phyloP scores from a whole-genome alignment of 1,284 basidiomycete genomes.

The Melampsora larici-populina region DNA sequence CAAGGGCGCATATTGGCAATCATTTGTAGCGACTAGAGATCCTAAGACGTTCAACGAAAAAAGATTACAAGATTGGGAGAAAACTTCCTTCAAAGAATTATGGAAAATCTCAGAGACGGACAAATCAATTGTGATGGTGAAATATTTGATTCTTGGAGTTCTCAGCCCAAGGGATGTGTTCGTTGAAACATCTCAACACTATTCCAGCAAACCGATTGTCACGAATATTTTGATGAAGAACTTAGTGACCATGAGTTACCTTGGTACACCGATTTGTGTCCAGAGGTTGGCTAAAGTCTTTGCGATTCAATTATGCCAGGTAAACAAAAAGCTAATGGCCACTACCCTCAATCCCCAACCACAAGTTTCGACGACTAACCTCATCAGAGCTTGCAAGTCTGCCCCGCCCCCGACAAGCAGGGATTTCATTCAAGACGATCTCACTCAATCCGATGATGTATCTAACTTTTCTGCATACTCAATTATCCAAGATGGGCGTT shows the following conservation, averaged over 20 bases:
- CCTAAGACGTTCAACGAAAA: constrained; percentile 5
- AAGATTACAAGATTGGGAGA: constrained; percentile 24
- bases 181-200: background rate
- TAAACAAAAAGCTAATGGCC: background rate
- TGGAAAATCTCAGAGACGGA: constrained; percentile 24
- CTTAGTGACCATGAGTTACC: constrained; percentile 17
- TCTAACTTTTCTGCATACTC: constrained; percentile 9
- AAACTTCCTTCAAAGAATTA: constrained; percentile 20
- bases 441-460: constrained; percentile 26
- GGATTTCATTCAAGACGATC: constrained; percentile 18
- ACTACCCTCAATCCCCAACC: background rate
- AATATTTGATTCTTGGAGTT: background rate
- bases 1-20: constrained; percentile 32
- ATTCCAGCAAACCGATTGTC: constrained; percentile 16
- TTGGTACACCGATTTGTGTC: constrained; percentile 29
- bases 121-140: constrained; percentile 28
- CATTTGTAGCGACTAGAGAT: constrained; percentile 1
- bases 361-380: constrained; percentile 13
- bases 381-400: constrained; percentile 9
- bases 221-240: constrained; percentile 20
- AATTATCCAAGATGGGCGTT: constrained; percentile 2
- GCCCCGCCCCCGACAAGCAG: constrained; percentile 9
- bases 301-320: background rate
- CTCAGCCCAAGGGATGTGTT: background rate
- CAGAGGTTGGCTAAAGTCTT: constrained; percentile 6